A percentile compares a stretch with the other conserved stretches of the same genome.
phyloP scores from a whole-genome alignment of 1,284 basidiomycete species.

The Cutaneotrichosporon cutaneum region DNA sequence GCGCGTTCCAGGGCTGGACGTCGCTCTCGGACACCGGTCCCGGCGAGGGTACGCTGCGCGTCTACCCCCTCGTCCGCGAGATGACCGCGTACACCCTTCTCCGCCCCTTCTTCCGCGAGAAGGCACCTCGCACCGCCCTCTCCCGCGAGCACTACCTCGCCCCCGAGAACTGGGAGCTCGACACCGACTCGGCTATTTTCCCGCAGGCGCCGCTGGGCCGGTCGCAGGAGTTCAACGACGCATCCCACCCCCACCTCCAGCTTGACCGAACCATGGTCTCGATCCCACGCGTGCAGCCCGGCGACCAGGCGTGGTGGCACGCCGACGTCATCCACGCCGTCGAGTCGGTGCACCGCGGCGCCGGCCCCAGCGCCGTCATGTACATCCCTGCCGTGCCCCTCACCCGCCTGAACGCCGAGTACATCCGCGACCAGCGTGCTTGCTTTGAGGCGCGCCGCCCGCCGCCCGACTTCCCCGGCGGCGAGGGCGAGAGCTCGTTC shows the following conservation, averaged over 20 bases:
- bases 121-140: slow-evolving; percentile 22
- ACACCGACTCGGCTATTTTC: slow-evolving; percentile 62
- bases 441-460: slow-evolving; percentile 62
- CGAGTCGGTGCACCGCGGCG: slow-evolving; percentile 63
- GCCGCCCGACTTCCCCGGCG: slow-evolving; percentile 72
- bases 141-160: slow-evolving; percentile 52
- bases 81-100: slow-evolving; percentile 74
- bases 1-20: slow-evolving; percentile 72
- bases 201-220: slow-evolving; percentile 64
- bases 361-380: slow-evolving; percentile 67
- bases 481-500: slow-evolving; percentile 66
- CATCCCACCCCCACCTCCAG: slow-evolving; percentile 68
- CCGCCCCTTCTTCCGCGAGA: slow-evolving; percentile 67
- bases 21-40: slow-evolving; percentile 62
- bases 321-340: slow-evolving; percentile 74
- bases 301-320: slow-evolving; percentile 81
- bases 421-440: slow-evolving; percentile 62
- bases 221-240: slow-evolving; percentile 63
- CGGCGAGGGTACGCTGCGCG: slow-evolving; percentile 69
- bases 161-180: slow-evolving; percentile 64
- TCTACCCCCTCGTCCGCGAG: slow-evolving; percentile 71
- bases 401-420: slow-evolving; percentile 64
- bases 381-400: slow-evolving; percentile 77
- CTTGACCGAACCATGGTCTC: slow-evolving; percentile 70
- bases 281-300: slow-evolving; percentile 68